Conservation (phyloP, 73 alveolate genomes). For the Loxodes magnus region DNA sequence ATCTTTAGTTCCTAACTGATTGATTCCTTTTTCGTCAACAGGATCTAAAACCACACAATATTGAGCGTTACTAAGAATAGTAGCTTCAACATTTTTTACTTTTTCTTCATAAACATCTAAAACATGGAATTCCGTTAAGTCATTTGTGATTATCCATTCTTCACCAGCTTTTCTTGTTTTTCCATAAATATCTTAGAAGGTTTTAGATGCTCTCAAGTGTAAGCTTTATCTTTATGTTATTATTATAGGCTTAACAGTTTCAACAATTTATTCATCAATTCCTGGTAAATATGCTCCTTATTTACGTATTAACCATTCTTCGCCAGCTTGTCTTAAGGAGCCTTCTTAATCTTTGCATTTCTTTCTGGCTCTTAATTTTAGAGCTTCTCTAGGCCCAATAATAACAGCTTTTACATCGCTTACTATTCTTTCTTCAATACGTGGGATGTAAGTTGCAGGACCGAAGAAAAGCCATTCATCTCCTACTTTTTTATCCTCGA, state of each 20-base stretch:
- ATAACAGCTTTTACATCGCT: conserved; percentile 24
- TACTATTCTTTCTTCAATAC: conserved; percentile 40
- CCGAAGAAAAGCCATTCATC: conserved; percentile 62
- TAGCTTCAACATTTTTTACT: conserved; percentile 24
- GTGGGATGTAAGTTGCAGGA: conserved; percentile 64
- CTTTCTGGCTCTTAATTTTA: conserved; percentile 38
- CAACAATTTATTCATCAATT: conserved; percentile 36
- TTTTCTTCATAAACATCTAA: conserved; percentile 48
- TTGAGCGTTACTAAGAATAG: conserved; percentile 36
- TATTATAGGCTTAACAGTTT: conserved; percentile 34
- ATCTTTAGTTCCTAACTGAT: conserved; percentile 48
- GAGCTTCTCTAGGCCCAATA: conserved; percentile 34
- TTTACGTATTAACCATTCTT: conserved; percentile 57
- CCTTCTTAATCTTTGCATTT: conserved; percentile 38
- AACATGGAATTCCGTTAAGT: conserved; percentile 46
- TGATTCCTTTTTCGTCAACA: conserved; percentile 17
- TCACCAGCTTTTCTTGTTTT: conserved; percentile 58
- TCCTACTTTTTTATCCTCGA: conserved; percentile 49
- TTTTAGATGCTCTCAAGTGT: conserved; percentile 44
- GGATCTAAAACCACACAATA: conserved; percentile 59
- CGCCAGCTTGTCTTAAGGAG: conserved; percentile 50
- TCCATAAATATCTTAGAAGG: conserved; percentile 55
- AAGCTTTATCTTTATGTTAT: conserved; percentile 43
- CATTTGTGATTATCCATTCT: conserved; percentile 63
- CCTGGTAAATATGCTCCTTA: conserved; percentile 57